These are phyloP conservation scores for Penicillium desertorum DNA, from an alignment of 495 filamentous ascomycete species.

Conservation along the genomic window DNA sequence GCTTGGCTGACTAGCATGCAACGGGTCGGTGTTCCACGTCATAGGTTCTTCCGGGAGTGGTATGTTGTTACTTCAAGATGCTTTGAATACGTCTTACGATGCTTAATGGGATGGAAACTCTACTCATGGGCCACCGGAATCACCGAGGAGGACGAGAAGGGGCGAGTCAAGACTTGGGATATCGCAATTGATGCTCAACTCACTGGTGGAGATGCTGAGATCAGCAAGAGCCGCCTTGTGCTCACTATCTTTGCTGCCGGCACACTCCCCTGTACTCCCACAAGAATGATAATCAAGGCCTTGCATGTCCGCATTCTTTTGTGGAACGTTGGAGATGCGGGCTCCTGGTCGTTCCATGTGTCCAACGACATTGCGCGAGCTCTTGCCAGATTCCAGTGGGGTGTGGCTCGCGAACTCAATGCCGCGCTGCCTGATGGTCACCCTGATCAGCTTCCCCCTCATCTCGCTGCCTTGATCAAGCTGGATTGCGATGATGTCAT, in stretches of 20 bases:
- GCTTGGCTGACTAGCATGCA: conserved; percentile 96
- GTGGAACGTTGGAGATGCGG: conserved; percentile 69
- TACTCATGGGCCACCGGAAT: conserved; percentile 78
- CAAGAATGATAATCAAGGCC: conserved; percentile 86
- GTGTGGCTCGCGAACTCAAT: conserved; percentile 68
- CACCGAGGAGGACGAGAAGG: conserved; percentile 81
- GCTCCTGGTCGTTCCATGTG: conserved; percentile 57
- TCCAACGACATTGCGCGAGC: conserved; percentile 65
- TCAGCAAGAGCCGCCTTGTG: conserved; percentile 82
- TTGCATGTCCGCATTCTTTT: conserved; percentile 85
- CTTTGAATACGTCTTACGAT: conserved; percentile 75
- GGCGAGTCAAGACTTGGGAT: conserved; percentile 87
- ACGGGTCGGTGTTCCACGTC: conserved; percentile 88
- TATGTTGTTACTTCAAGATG: conserved; percentile 77
- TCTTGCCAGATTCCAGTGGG: conserved; percentile 76
- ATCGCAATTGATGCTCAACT: conserved; percentile 95
- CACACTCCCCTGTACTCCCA: conserved; percentile 80
- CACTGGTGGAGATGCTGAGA: conserved; percentile 86
- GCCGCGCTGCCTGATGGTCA: conserved; percentile 56
- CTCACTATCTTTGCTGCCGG: conserved; percentile 87
- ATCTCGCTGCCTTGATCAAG: conserved; percentile 71
- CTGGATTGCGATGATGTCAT: conserved; percentile 79
- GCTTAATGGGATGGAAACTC: conserved; percentile 68
- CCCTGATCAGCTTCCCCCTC: conserved; percentile 67
- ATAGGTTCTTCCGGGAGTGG: conserved; percentile 80